A percentile compares a stretch with the other conserved stretches of the same genome.
phyloP scores from a whole-genome alignment of 192 early-diverging fungal species.

The Podochytrium sp. region DNA sequence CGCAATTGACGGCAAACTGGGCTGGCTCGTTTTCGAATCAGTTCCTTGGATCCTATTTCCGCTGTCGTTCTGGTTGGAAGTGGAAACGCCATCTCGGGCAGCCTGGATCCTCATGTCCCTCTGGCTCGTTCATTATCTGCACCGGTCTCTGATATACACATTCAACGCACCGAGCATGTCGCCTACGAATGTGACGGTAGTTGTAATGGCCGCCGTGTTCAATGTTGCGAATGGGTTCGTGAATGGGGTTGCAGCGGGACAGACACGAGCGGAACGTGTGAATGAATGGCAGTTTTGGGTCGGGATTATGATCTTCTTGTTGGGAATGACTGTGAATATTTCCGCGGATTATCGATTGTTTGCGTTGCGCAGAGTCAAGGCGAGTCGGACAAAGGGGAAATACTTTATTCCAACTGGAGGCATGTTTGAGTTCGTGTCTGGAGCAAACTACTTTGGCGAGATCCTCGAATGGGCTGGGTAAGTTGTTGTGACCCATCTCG shows the following conservation, averaged over 20 bases:
- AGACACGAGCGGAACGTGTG: neutral
- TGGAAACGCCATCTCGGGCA: neutral
- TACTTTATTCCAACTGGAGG: conserved; percentile 38
- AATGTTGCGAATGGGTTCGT: conserved; percentile 30
- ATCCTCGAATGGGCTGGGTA: conserved; percentile 46
- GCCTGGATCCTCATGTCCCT: neutral
- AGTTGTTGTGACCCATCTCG: neutral
- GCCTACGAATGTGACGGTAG: neutral
- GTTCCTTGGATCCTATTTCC: conserved; percentile 21
- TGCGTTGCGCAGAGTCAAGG: conserved; percentile 17
- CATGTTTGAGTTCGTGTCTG: conserved; percentile 36
- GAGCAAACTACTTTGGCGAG: conserved; percentile 45
- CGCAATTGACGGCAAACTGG: conserved; percentile 12
- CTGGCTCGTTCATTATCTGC: conserved; percentile 31
- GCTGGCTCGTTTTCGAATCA: conserved; percentile 30
- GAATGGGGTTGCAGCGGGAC: conserved; percentile 8
- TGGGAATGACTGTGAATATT: conserved; percentile 38
- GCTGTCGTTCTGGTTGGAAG: neutral
- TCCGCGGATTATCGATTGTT: conserved; percentile 26
- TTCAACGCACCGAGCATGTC: conserved; percentile 28
- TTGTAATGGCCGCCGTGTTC: conserved; percentile 23
- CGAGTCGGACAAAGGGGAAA: neutral
- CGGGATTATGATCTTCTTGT: conserved; percentile 28
- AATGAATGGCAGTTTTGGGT: conserved; percentile 7
- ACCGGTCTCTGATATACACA: conserved; percentile 32